A percentile compares a stretch with the other conserved stretches of the same genome.
Evolutionary conservation across 352 stramenopile species (phyloP).

Genomic region (Phytophthora chlamydospora): DNA sequence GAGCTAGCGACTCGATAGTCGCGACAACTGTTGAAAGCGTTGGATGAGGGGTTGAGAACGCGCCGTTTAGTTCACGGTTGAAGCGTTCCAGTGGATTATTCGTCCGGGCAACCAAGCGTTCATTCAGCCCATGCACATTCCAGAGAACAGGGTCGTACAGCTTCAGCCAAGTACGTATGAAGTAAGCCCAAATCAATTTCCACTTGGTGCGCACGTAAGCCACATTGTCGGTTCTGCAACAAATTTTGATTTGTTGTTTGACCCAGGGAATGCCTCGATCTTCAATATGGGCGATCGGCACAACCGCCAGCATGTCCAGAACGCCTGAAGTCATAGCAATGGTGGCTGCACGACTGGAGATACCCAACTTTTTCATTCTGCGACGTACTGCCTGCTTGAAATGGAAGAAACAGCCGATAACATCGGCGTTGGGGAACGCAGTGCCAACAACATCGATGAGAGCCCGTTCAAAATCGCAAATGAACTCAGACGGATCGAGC

Average conservation of each 20-base stretch:
- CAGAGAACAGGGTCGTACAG: neutral
- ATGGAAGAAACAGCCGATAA: conserved; percentile 3
- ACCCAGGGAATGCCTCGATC: neutral
- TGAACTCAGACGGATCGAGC: neutral
- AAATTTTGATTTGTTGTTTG: neutral
- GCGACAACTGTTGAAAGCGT: neutral
- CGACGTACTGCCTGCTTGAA: neutral
- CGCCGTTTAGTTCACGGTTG: neutral
- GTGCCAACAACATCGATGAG: neutral
- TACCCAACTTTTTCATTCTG: neutral
- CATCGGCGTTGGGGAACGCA: conserved; percentile 13
- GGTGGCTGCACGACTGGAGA: neutral
- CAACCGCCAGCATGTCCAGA: conserved; percentile 9
- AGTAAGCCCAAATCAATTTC: neutral
- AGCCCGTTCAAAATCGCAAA: neutral
- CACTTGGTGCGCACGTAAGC: neutral
- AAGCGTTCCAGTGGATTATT: conserved; percentile 1
- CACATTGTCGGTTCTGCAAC: neutral
- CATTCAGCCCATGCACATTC: neutral
- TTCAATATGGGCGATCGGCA: neutral
- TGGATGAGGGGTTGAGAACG: neutral
- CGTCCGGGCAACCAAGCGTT: neutral
- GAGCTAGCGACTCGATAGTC: neutral
- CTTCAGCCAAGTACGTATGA: neutral
- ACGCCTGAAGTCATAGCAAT: conserved; percentile 7